These are phyloP conservation scores for Thalassiosira exigua DNA, from an alignment of 352 stramenopile species.

Conservation along the genomic window DNA sequence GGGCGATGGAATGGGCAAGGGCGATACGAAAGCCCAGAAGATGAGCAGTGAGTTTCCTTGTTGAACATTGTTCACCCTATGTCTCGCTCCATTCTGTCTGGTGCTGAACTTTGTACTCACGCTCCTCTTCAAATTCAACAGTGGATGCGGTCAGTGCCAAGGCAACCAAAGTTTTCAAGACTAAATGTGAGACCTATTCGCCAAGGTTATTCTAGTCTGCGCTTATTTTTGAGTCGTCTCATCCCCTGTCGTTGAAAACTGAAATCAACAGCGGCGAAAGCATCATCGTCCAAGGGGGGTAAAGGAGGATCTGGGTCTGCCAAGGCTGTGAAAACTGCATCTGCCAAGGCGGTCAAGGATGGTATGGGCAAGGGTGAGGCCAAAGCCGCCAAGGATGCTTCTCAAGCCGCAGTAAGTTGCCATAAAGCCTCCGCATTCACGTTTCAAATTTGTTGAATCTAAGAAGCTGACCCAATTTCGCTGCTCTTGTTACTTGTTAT, in stretches of 20 bases:
- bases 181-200: not conserved
- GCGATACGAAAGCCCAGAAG: slow-evolving; percentile 11
- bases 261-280: no score
- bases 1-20: not conserved
- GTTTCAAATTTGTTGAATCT: no score
- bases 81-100: not conserved
- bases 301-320: not conserved
- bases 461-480: no score
- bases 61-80: not conserved
- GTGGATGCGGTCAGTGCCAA: not conserved
- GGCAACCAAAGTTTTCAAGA: not conserved
- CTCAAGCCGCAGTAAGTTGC: not conserved
- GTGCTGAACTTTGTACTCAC: not conserved
- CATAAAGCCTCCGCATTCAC: no score
- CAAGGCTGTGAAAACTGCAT: not conserved
- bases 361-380: not conserved
- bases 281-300: not conserved
- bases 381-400: not conserved
- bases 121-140: not conserved
- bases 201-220: not conserved
- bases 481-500: slow-evolving; percentile 3
- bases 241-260: not conserved
- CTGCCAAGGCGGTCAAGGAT: not conserved
- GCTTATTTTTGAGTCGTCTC: not conserved
- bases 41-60: slow-evolving; percentile 5